Percentiles rank a stretch among this genome's conserved stretches.
phyloP scores from a whole-genome alignment of 192 early-diverging fungal genomes.

The Coemansia asiatica region DNA sequence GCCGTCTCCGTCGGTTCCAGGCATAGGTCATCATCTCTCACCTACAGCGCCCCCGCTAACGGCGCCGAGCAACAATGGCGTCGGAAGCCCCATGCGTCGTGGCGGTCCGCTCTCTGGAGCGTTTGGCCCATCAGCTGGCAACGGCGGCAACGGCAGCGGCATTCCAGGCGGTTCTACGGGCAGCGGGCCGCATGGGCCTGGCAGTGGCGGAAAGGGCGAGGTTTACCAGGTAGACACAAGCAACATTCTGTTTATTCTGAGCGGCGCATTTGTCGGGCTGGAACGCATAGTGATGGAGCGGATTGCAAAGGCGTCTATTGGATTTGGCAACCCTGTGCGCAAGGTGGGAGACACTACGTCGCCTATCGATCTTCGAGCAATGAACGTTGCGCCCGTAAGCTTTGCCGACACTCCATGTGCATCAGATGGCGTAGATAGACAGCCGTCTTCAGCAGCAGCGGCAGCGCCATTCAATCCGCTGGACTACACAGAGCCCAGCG shows the following conservation, averaged over 20 bases:
- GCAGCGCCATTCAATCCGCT: constrained; percentile 54
- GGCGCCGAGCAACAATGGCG: constrained; percentile 10
- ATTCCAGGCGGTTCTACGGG: constrained; percentile 13
- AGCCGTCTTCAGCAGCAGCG: background rate
- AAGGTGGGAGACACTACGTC: constrained; percentile 39
- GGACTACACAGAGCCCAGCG: constrained; percentile 69
- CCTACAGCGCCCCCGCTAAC: constrained; percentile 22
- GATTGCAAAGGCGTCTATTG: constrained; percentile 78
- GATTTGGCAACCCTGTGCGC: constrained; percentile 68
- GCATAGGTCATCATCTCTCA: constrained; percentile 21
- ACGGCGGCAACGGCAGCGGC: constrained; percentile 22
- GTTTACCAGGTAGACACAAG: constrained; percentile 82
- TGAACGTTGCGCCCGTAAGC: constrained; percentile 37
- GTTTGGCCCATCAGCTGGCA: constrained; percentile 26
- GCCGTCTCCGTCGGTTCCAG: constrained; percentile 29
- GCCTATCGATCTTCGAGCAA: constrained; percentile 24
- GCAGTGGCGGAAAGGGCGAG: constrained; percentile 66
- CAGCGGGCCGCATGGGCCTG: constrained; percentile 8
- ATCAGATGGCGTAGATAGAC: no score
- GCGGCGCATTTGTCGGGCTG: constrained; percentile 85
- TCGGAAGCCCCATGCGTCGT: constrained; percentile 27
- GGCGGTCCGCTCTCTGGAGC: constrained; percentile 35
- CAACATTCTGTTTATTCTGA: constrained; percentile 88
- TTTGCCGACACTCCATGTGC: constrained; percentile 8
- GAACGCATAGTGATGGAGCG: constrained; percentile 79